phyloP scores from a whole-genome alignment of 805 yeast species.

The Saturnispora mendoncae region DNA sequence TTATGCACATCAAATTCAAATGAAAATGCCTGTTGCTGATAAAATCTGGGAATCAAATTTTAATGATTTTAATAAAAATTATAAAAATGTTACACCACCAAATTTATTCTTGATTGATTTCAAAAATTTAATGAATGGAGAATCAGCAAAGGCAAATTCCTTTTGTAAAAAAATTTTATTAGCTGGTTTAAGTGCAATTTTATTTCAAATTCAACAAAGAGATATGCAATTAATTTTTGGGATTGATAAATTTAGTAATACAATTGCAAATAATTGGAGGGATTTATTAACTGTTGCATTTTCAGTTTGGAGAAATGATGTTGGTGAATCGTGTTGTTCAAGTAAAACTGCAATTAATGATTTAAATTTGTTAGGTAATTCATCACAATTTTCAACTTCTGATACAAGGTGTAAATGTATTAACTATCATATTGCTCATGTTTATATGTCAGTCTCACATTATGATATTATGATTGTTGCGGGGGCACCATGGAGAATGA shows the following conservation, averaged over 20 bases:
- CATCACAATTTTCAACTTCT: constrained; percentile 27
- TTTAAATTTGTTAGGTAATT: constrained; percentile 20
- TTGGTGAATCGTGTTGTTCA: constrained; percentile 31
- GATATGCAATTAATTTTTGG: constrained; percentile 52
- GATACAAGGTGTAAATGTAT: constrained; percentile 54
- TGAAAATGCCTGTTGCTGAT: constrained; percentile 57
- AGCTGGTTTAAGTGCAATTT: constrained; percentile 57
- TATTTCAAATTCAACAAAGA: constrained; percentile 66
- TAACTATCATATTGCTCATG: constrained; percentile 65
- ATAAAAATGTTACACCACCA: constrained; percentile 24
- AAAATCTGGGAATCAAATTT: constrained; percentile 40
- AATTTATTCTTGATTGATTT: constrained; percentile 47
- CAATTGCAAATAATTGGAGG: constrained; percentile 50
- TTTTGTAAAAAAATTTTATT: constrained; percentile 61
- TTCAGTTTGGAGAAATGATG: constrained; percentile 56
- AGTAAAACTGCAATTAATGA: constrained; percentile 28
- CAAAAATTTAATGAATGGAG: constrained; percentile 48
- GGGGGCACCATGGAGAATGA: constrained; percentile 78
- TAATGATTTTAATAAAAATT: constrained; percentile 16
- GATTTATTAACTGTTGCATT: constrained; percentile 60
- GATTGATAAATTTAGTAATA: constrained; percentile 29
- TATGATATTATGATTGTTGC: constrained; percentile 72
- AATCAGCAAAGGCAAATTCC: constrained; percentile 36
- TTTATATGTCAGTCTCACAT: constrained; percentile 61
- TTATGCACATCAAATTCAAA: constrained; percentile 49